Evolutionary conservation across 768 basidiomycete genomes (phyloP).

Genomic region (Xerocomus potaroensis): DNA sequence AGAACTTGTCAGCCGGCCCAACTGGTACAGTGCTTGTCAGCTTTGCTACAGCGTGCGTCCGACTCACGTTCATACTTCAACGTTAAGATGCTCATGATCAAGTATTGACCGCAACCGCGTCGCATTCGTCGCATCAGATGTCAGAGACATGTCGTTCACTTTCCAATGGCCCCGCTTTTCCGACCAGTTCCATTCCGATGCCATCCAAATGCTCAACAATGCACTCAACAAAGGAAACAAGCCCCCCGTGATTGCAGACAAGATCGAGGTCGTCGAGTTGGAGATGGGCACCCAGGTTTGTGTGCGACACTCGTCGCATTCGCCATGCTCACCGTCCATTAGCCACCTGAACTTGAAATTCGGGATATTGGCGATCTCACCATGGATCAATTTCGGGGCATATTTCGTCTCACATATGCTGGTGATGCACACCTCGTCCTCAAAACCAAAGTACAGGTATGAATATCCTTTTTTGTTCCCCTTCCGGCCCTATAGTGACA

Average conservation of each 20-base stretch:
- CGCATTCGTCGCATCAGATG: not conserved
- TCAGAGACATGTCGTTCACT: constrained; percentile 66
- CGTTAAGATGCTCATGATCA: constrained; percentile 19
- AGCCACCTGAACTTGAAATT: constrained; percentile 97
- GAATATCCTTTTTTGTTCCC: constrained; percentile 11
- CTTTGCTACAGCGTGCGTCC: not conserved
- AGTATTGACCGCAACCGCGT: constrained; percentile 1
- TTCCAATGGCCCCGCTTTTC: constrained; percentile 98
- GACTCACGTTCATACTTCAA: constrained; percentile 15
- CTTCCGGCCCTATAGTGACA: constrained; percentile 7
- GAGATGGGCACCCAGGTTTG: constrained; percentile 96
- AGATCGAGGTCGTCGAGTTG: constrained; percentile 96
- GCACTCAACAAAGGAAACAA: constrained; percentile 97
- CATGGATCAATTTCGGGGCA: constrained; percentile 92
- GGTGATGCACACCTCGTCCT: constrained; percentile 88
- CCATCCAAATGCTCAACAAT: constrained; percentile 94
- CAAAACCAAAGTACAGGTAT: constrained; percentile 90
- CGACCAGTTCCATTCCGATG: constrained; percentile 94
- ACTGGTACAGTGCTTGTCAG: not conserved
- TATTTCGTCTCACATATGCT: constrained; percentile 90
- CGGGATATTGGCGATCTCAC: constrained; percentile 97
- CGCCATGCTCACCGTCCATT: constrained; percentile 2
- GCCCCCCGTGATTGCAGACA: constrained; percentile 95
- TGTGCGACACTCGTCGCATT: not conserved
- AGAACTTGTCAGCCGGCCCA: not conserved